Evolutionary conservation across 2,329 filamentous ascomycete genomes (phyloP).

Genomic region (Aspergillus caelatus): DNA sequence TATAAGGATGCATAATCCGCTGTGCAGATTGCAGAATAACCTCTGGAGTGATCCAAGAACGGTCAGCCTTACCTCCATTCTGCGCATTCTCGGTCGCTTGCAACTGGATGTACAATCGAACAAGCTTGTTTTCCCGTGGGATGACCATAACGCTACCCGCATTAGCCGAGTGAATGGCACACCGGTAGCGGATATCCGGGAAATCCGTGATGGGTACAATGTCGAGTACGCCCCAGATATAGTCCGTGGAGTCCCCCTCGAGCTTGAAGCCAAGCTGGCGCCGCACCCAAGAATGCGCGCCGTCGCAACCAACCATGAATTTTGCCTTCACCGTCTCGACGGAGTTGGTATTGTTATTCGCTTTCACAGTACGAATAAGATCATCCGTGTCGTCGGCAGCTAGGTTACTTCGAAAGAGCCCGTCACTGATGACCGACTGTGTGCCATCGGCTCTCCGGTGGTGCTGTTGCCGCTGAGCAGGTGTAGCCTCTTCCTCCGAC

Average conservation of each 20-base stretch:
- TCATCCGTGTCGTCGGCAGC: slow-evolving; percentile 60
- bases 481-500: slow-evolving; percentile 59
- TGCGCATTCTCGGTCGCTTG: slow-evolving; percentile 42
- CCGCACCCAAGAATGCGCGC: slow-evolving; percentile 68
- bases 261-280: slow-evolving; percentile 60
- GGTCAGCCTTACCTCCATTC: slow-evolving; percentile 54
- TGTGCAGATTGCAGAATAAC: slow-evolving; percentile 65
- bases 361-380: slow-evolving; percentile 37
- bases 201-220: slow-evolving; percentile 60
- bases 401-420: slow-evolving; percentile 64
- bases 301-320: slow-evolving; percentile 70
- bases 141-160: slow-evolving; percentile 66
- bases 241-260: slow-evolving; percentile 56
- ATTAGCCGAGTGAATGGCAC: slow-evolving; percentile 59
- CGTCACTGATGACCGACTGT: slow-evolving; percentile 48
- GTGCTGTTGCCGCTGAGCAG: slow-evolving; percentile 43
- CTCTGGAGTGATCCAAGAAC: slow-evolving; percentile 65
- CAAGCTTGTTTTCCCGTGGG: slow-evolving; percentile 64
- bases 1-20: slow-evolving; percentile 69
- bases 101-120: slow-evolving; percentile 68
- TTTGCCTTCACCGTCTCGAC: slow-evolving; percentile 54
- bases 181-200: slow-evolving; percentile 61
- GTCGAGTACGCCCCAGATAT: slow-evolving; percentile 53
- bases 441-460: slow-evolving; percentile 20
- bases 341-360: slow-evolving; percentile 26